These are phyloP conservation scores for Rhododendron molle DNA, from an alignment of 148 eudicot genomes.

Conservation along the genomic window DNA sequence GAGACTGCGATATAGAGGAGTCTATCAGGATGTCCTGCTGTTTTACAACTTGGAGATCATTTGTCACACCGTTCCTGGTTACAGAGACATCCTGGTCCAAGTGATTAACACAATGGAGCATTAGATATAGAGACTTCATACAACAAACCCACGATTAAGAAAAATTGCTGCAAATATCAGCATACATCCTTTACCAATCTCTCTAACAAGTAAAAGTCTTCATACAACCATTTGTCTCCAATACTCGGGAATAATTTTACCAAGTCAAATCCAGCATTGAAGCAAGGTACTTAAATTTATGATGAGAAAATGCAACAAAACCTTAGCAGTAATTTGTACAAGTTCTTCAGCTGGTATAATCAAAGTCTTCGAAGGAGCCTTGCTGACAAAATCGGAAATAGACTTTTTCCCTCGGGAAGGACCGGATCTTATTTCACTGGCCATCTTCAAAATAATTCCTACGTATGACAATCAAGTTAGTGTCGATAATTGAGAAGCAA, in stretches of 20 bases:
- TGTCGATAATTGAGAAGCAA: neutral
- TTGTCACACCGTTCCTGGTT: conserved; percentile 53
- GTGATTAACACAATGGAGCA: conserved; percentile 10
- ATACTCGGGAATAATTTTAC: neutral
- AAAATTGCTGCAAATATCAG: neutral
- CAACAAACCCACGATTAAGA: neutral
- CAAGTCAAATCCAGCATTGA: neutral
- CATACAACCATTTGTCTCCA: neutral
- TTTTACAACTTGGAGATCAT: conserved; percentile 54
- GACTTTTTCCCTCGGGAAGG: conserved; percentile 51
- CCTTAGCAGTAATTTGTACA: conserved; percentile 92
- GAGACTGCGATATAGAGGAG: conserved; percentile 81
- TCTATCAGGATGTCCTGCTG: conserved; percentile 82
- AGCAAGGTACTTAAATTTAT: neutral
- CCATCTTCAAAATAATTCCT: conserved; percentile 93
- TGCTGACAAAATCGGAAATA: conserved; percentile 43
- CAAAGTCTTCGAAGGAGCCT: conserved; percentile 60
- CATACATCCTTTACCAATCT: neutral
- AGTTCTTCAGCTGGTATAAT: conserved; percentile 78
- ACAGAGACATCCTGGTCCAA: conserved; percentile 66
- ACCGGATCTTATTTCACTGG: conserved; percentile 53
- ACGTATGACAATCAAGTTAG: conserved; percentile 14
- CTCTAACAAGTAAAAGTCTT: neutral
- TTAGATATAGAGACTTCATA: neutral
- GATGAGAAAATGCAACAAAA: conserved; percentile 16